Conservation (phyloP, 331 rosid species). For the Malus hybrid region DNA sequence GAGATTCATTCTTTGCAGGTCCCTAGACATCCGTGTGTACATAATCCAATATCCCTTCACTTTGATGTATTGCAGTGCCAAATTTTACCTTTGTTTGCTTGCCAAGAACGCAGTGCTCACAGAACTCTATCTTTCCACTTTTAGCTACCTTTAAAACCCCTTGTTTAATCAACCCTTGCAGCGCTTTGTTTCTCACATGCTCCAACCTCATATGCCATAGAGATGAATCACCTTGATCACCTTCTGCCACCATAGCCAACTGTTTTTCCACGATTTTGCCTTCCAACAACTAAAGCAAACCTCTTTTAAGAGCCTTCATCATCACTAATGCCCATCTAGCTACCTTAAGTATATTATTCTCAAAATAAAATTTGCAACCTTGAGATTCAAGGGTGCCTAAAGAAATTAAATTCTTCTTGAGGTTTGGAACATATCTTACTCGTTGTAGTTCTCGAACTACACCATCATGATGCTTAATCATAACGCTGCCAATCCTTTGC, state of each 20-base stretch:
- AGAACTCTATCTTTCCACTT: neutral
- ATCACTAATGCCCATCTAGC: neutral
- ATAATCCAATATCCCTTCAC: neutral
- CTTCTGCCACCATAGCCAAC: neutral
- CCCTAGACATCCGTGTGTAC: neutral
- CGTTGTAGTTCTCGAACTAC: neutral
- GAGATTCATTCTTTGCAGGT: neutral
- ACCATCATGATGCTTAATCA: too few species aligned
- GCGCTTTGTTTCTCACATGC: neutral
- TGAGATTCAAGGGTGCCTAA: neutral
- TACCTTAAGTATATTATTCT: neutral
- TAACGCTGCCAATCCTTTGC: neutral
- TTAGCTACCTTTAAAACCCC: neutral
- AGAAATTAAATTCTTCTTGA: neutral
- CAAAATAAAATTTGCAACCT: neutral
- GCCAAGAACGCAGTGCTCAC: neutral
- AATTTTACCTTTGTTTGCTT: neutral
- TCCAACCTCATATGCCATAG: neutral
- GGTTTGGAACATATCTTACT: neutral
- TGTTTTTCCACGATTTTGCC: neutral
- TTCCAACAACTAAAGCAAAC: neutral
- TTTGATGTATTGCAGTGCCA: neutral
- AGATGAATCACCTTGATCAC: neutral
- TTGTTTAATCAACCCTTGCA: neutral
- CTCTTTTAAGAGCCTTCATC: neutral